Evolutionary conservation across 371 early-diverging fungal species (phyloP).

Genomic region (Apophysomyces sp.): DNA sequence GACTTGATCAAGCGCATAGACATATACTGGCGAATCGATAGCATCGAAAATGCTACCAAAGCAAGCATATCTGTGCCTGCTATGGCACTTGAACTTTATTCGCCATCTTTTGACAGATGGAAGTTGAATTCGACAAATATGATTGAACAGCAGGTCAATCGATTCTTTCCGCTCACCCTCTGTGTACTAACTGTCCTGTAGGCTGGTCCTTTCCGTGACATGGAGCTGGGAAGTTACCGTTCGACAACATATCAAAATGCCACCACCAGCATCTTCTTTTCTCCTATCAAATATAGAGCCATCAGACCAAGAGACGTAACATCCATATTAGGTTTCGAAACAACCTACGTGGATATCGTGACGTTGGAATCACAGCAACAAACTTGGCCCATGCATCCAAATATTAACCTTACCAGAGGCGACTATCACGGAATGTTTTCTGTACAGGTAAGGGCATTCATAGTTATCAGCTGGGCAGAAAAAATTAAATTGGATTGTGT

Average conservation of each 20-base stretch:
- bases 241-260: constrained; percentile 24
- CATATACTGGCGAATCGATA: constrained; percentile 39
- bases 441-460: constrained; percentile 29
- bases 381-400: constrained; percentile 29
- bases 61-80: constrained; percentile 29
- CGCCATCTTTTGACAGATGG: constrained; percentile 31
- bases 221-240: constrained; percentile 23
- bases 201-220: constrained; percentile 14
- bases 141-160: constrained; percentile 29
- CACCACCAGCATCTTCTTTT: constrained; percentile 27
- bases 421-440: constrained; percentile 32
- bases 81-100: constrained; percentile 30
- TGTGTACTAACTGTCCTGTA: too few relatives aligned
- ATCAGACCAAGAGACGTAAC: constrained; percentile 23
- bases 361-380: constrained; percentile 23
- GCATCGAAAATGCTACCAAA: constrained; percentile 9
- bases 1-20: constrained; percentile 31
- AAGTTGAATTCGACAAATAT: constrained; percentile 9
- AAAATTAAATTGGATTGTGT: too few relatives aligned
- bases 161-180: too few relatives aligned
- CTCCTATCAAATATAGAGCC: constrained; percentile 25
- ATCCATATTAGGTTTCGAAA: constrained; percentile 37
- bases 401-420: constrained; percentile 11
- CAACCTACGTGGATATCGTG: constrained; percentile 29
- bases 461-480: too few relatives aligned